Evolutionary conservation across 345 rosid species (phyloP).

Genomic region (Eucalyptus regnans): DNA sequence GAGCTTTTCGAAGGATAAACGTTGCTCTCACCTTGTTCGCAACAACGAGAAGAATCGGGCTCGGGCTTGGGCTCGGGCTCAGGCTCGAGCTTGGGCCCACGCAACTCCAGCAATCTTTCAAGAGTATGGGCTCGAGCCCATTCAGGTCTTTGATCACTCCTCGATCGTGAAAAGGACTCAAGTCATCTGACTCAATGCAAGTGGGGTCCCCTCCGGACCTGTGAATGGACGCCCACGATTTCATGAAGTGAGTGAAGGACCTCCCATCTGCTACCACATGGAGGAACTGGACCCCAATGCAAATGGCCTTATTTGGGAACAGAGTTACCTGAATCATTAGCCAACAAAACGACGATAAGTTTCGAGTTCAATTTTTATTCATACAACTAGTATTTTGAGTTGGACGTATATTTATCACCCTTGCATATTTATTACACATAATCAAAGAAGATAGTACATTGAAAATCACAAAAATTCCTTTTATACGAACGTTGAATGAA

Average conservation of each 20-base stretch:
- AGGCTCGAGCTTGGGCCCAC: background rate
- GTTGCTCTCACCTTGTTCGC: constrained; percentile 12
- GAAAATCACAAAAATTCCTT: background rate
- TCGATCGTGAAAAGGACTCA: background rate
- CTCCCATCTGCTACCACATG: constrained; percentile 30
- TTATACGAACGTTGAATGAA: rapidly evolving
- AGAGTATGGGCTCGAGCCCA: background rate
- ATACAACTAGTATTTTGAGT: background rate
- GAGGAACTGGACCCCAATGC: constrained; percentile 5
- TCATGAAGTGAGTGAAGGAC: constrained; percentile 4
- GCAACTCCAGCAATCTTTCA: background rate
- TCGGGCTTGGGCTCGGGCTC: background rate
- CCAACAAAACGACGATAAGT: background rate
- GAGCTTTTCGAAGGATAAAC: background rate
- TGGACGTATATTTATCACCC: background rate
- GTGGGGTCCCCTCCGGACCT: background rate
- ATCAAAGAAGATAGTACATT: background rate
- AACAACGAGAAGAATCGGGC: background rate
- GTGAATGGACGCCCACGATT: constrained; percentile 15
- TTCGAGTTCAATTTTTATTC: background rate
- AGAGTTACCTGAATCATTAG: constrained; percentile 1
- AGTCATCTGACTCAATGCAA: background rate
- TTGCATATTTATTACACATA: background rate
- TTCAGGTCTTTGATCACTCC: background rate
- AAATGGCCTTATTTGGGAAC: constrained; percentile 22